Evolutionary conservation across 176 grass and related monocot genomes (phyloP).

Genomic region (Oryza rufipogon): DNA sequence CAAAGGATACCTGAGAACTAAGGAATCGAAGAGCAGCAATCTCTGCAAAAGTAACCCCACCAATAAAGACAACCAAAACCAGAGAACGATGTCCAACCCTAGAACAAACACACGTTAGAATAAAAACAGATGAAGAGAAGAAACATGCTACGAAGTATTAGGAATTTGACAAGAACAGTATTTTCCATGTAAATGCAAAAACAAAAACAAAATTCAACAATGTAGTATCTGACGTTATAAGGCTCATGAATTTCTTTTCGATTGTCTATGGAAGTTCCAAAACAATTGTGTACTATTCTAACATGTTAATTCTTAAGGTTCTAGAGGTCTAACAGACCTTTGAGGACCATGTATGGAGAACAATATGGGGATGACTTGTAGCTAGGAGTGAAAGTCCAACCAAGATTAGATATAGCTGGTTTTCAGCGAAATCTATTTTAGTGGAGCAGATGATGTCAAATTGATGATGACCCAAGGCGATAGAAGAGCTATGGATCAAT

Average conservation of each 20-base stretch:
- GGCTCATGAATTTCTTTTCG: no score
- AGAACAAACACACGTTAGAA: conserved; percentile 14
- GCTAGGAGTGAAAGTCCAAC: not conserved
- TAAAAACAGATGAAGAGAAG: not conserved
- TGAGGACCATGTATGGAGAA: not conserved
- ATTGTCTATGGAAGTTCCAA: not conserved
- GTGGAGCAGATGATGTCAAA: not conserved
- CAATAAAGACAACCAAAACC: conserved; percentile 86
- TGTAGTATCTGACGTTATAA: no score
- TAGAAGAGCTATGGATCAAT: not conserved
- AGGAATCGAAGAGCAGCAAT: conserved; percentile 95
- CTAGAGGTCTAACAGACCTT: not conserved
- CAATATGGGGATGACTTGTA: not conserved
- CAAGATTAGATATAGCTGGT: not conserved
- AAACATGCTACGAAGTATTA: conserved; percentile 5
- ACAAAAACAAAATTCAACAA: not conserved
- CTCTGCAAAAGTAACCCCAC: conserved; percentile 87
- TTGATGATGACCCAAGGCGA: not conserved
- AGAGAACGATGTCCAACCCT: conserved; percentile 78
- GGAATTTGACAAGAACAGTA: not conserved
- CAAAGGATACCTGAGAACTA: conserved; percentile 73
- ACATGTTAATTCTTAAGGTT: not conserved
- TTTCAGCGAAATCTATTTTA: not conserved
- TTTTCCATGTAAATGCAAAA: not conserved
- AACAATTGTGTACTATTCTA: not conserved